A percentile compares a stretch with the other conserved stretches of the same genome.
Evolutionary conservation across 2,329 filamentous ascomycete genomes (phyloP).

Genomic region (Parafenestella ontariensis): DNA sequence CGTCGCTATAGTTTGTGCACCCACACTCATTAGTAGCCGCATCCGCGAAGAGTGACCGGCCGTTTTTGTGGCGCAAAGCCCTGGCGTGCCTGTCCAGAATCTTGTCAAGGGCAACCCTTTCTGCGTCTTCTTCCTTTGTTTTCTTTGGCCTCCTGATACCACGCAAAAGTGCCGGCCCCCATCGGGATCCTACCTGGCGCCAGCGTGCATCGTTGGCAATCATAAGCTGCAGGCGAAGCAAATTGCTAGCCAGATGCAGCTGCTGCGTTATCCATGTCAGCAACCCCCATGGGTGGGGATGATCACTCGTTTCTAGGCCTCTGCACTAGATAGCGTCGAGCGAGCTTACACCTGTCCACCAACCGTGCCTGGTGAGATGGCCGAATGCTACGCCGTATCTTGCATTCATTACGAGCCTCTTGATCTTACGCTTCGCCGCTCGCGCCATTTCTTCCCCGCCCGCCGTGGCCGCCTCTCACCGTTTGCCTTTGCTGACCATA

Average conservation of each 20-base stretch:
- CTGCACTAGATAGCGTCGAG: conserved; percentile 19
- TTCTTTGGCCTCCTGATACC: conserved; percentile 27
- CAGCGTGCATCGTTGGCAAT: conserved; percentile 18
- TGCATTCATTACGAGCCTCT: conserved; percentile 24
- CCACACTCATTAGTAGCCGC: conserved; percentile 1
- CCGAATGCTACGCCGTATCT: conserved; percentile 34
- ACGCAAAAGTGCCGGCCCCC: conserved; percentile 19
- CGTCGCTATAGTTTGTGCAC: conserved; percentile 10
- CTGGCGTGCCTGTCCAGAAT: conserved; percentile 1
- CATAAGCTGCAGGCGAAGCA: conserved; percentile 21
- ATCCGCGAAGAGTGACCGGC: neutral
- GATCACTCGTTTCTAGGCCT: conserved; percentile 29
- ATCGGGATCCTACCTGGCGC: conserved; percentile 20
- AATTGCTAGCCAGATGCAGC: conserved; percentile 34
- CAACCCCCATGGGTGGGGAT: conserved; percentile 28
- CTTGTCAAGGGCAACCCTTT: conserved; percentile 6
- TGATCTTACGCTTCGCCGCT: conserved; percentile 25
- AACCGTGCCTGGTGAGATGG: conserved; percentile 23
- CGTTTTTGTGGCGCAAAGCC: neutral
- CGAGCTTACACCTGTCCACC: conserved; percentile 16
- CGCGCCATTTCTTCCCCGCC: conserved; percentile 28
- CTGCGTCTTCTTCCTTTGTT: conserved; percentile 10
- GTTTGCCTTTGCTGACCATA: conserved; percentile 27
- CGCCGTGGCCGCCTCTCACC: conserved; percentile 17
- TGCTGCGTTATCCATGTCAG: conserved; percentile 31